A percentile compares a stretch with the other conserved stretches of the same genome.
Evolutionary conservation across 441 rosid genomes (phyloP).

Genomic region (Macaranga tanarius): DNA sequence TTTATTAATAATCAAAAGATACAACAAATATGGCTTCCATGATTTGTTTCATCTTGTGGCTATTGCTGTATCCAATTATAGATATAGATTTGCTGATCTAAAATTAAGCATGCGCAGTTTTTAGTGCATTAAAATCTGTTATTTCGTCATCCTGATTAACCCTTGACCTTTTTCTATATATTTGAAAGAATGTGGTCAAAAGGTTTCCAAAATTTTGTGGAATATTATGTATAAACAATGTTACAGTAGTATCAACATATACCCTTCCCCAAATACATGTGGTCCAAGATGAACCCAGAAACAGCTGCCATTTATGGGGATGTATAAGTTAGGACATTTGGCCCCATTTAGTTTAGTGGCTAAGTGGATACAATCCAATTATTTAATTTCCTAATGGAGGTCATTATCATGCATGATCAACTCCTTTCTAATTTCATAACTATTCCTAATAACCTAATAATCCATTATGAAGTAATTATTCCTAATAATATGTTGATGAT

Average conservation of each 20-base stretch:
- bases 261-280: constrained; percentile 1
- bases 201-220: too few relatives aligned
- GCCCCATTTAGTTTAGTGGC: constrained; percentile 5
- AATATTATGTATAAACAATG: too few relatives aligned
- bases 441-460: neutral
- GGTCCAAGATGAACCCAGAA: constrained; percentile 18
- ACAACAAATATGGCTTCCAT: neutral
- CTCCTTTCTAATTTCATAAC: too few relatives aligned
- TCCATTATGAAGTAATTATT: neutral
- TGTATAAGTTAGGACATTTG: neutral
- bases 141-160: neutral
- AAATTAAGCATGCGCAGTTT: constrained; percentile 14
- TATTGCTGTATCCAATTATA: constrained; percentile 25
- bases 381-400: neutral
- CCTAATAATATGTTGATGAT: too few relatives aligned
- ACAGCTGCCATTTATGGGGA: too few relatives aligned
- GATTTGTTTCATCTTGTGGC: constrained; percentile 22
- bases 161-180: neutral
- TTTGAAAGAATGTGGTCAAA: too few relatives aligned
- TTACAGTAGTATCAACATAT: too few relatives aligned
- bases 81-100: constrained; percentile 25
- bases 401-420: neutral
- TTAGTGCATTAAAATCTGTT: constrained; percentile 23
- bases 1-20: constrained; percentile 16
- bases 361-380: neutral